These are phyloP conservation scores for Geotrichum carabidarum DNA, from an alignment of 1,139 yeast genomes.

Conservation along the genomic window DNA sequence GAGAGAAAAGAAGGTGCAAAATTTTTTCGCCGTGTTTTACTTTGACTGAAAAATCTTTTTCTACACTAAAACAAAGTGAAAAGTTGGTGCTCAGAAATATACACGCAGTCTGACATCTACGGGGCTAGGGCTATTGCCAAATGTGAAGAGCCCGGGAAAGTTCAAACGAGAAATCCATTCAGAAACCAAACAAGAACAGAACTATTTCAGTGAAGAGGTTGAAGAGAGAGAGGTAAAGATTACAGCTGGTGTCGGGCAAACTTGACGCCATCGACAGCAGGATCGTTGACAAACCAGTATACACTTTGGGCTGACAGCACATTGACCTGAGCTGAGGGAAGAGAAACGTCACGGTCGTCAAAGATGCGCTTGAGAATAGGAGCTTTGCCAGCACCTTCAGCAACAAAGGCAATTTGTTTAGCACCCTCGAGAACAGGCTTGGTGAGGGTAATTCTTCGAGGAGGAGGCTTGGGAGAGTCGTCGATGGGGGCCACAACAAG, in stretches of 20 bases:
- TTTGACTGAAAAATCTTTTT: background rate
- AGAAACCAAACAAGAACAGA: background rate
- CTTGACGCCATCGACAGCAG: slow-evolving; percentile 61
- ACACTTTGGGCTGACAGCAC: slow-evolving; percentile 44
- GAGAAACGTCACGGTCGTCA: slow-evolving; percentile 40
- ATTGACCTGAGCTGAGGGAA: slow-evolving; percentile 77
- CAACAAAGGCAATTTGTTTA: slow-evolving; percentile 67
- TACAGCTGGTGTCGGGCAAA: slow-evolving; percentile 9
- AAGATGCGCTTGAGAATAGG: slow-evolving; percentile 66
- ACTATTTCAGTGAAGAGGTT: background rate
- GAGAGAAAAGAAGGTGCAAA: slow-evolving; percentile 8
- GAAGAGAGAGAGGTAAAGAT: background rate
- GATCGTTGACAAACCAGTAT: slow-evolving; percentile 75
- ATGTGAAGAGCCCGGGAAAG: background rate
- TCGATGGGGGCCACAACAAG: slow-evolving; percentile 41
- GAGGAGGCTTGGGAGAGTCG: slow-evolving; percentile 76
- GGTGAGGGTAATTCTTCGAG: slow-evolving; percentile 68
- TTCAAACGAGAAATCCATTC: background rate
- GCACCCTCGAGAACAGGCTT: slow-evolving; percentile 58
- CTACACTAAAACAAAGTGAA: background rate
- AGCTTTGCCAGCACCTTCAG: slow-evolving; percentile 86
- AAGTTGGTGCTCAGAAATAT: slow-evolving; percentile 1
- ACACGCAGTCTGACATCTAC: slow-evolving; percentile 1
- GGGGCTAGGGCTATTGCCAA: slow-evolving; percentile 5
- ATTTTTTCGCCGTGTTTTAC: slow-evolving; percentile 1